phyloP scores from a whole-genome alignment of 768 basidiomycete species.

The Kwoniella dejecticola region DNA sequence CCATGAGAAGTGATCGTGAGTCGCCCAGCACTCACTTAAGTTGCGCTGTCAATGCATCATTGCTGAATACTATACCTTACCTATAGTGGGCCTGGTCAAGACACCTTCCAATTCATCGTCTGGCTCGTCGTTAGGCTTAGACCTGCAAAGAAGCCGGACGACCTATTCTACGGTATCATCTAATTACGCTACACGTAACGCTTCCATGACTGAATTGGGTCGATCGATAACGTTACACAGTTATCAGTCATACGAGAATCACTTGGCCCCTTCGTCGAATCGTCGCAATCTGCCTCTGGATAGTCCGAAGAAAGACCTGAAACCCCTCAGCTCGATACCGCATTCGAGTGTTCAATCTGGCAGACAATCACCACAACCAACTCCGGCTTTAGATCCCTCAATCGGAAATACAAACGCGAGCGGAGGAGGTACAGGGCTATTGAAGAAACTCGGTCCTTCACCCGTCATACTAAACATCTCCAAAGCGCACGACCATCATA shows the following conservation, averaged over 20 bases:
- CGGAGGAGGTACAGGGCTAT: not conserved
- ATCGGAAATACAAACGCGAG: too few relatives aligned
- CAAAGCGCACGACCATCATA: slow-evolving; percentile 24
- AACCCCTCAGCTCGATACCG: not conserved
- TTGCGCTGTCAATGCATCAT: not conserved
- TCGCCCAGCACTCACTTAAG: too few relatives aligned
- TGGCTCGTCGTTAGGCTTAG: slow-evolving; percentile 28
- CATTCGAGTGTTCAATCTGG: not conserved
- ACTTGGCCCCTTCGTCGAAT: slow-evolving; percentile 16
- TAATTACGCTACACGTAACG: slow-evolving; percentile 16
- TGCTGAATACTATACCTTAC: too few relatives aligned
- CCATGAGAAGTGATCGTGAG: slow-evolving; percentile 30
- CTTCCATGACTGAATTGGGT: not conserved
- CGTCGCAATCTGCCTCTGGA: not conserved
- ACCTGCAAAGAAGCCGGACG: slow-evolving; percentile 19
- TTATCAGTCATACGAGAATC: slow-evolving; percentile 37
- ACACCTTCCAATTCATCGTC: slow-evolving; percentile 39
- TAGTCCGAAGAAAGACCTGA: slow-evolving; percentile 5
- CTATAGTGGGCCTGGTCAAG: slow-evolving; percentile 20
- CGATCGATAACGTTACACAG: slow-evolving; percentile 12
- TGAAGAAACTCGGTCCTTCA: slow-evolving; percentile 1
- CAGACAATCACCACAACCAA: slow-evolving; percentile 1
- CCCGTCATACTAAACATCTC: slow-evolving; percentile 14
- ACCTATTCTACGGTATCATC: slow-evolving; percentile 26
- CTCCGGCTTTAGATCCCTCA: not conserved